Base-by-base conservation (phyloP, 768 basidiomycete genomes). In the Mycena pura region DNA sequence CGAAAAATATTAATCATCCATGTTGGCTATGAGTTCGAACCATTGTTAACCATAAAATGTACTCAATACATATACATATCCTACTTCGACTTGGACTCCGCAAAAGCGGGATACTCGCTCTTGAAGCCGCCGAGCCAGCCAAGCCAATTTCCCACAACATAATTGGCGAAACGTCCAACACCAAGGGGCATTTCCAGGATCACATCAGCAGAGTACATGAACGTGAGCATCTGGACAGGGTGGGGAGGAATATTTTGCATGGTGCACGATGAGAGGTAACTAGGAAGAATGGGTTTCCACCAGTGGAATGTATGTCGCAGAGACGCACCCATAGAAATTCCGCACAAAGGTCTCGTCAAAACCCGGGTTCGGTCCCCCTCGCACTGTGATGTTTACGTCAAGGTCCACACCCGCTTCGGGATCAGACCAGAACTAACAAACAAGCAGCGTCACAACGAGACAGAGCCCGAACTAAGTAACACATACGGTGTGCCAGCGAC, bases 311-410 rank as follows among this genome's bases (percentile, higher is more conserved):
- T 19, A 22, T 17, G 28, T 1, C 25, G 36, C n/a, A 15, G 51
- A 56, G 8, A 24, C n/a, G 9, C 39, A 62, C 31, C 64, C 64
- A 32, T 70, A 72, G 51, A 70, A 72, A 53, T 72, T 72, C 31
- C 68, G 67, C 29, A 72, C 66, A 47, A 72, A 72, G 7, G 60
- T 68, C 53, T 72, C 69, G 53, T 72, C 70, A 38, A 72, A 72
- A 6, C 70, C 70, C 14, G 70, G 60, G 59, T 70, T 70, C 19
- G 65, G 62, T 14, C 70, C 70, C 9, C 69, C 70, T n/a, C 65
- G 62, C 19, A 70, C 69, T 21, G 66, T 72, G 58, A 72, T 70
- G 41, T 66, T 45, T 7, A 72, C 70, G 28, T 69, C 69, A 17
- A 70, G 63, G 51, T 70, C 69, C 8, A 65, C 68, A 25, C 69